Conservation (phyloP, 257 asterid genomes). For the Nicotiana noctiflora region DNA sequence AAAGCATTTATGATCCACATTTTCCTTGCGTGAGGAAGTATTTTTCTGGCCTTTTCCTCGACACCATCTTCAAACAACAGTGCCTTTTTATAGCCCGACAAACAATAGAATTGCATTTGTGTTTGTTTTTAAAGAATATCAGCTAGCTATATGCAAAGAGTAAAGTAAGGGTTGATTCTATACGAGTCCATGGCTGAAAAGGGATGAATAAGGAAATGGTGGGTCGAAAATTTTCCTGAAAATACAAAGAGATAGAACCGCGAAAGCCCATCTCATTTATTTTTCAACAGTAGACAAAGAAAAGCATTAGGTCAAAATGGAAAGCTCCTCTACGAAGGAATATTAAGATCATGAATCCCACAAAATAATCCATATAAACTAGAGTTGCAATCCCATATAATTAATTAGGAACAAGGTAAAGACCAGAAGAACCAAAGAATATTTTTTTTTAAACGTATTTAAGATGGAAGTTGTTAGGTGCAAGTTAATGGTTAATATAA, state of each 20-base stretch:
- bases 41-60: too few relatives aligned
- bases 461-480: not conserved
- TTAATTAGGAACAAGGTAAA: not conserved
- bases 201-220: not conserved
- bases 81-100: not conserved
- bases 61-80: not conserved
- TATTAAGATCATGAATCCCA: not conserved
- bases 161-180: not conserved
- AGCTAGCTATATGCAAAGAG: not conserved
- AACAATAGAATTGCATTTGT: not conserved
- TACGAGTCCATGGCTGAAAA: not conserved
- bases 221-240: too few relatives aligned
- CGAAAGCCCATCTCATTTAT: too few relatives aligned
- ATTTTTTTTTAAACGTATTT: not conserved
- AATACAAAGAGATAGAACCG: too few relatives aligned
- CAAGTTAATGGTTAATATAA: not conserved
- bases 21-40: not conserved
- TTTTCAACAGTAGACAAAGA: too few relatives aligned
- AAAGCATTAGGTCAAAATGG: not conserved
- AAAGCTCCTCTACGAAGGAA: not conserved
- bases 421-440: not conserved
- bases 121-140: not conserved
- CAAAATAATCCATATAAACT: not conserved
- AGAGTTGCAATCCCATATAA: not conserved
- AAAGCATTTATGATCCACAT: not conserved